phyloP scores from a whole-genome alignment of 345 rosid genomes.

The Microcos paniculata region DNA sequence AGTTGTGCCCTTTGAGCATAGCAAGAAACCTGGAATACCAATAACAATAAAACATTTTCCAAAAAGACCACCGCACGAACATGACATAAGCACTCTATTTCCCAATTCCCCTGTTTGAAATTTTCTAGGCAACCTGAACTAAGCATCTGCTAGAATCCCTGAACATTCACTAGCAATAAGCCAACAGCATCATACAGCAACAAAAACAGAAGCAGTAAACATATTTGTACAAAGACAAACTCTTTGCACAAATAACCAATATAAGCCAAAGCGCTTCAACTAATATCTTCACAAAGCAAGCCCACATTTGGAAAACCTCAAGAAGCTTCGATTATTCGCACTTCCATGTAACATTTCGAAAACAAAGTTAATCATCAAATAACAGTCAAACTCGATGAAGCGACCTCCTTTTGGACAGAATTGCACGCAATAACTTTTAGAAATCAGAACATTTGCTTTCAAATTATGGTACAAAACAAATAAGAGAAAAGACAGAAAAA shows the following conservation, averaged over 20 bases:
- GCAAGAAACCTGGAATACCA: conserved; percentile 31
- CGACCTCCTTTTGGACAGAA: background rate
- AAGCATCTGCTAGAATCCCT: background rate
- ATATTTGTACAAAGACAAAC: background rate
- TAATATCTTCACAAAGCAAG: background rate
- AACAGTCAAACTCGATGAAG: background rate
- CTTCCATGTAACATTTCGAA: background rate
- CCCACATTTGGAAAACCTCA: background rate
- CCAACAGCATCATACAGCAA: background rate
- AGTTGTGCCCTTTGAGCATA: conserved; percentile 18
- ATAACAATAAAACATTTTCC: background rate
- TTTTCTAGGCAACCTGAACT: background rate
- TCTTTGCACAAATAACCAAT: background rate
- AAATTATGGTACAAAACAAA: background rate
- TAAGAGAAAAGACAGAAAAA: background rate
- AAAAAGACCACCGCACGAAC: background rate
- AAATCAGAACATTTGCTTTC: background rate
- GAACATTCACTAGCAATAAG: background rate
- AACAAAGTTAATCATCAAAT: background rate
- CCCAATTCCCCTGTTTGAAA: background rate
- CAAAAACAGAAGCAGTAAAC: background rate
- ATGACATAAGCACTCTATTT: background rate
- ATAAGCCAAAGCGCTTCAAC: background rate
- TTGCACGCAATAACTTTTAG: background rate
- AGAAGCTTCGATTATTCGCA: background rate